These are phyloP conservation scores for Pulveroboletus ravenelii DNA, from an alignment of 768 basidiomycete species.

Conservation along the genomic window DNA sequence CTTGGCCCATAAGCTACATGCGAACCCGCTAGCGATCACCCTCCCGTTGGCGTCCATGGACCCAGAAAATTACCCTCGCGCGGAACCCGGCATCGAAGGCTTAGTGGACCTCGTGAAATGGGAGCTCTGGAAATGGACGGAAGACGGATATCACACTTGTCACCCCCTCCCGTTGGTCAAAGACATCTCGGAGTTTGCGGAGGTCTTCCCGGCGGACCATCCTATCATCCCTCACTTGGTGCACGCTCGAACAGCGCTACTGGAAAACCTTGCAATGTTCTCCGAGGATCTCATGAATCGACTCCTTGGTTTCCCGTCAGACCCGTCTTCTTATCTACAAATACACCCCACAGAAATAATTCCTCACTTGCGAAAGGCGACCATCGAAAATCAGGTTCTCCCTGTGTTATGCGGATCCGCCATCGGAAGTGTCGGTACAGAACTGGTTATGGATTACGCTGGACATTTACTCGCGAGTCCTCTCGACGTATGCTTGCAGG, in stretches of 20 bases:
- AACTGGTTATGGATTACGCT: constrained; percentile 74
- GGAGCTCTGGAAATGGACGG: constrained; percentile 75
- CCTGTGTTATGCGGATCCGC: constrained; percentile 85
- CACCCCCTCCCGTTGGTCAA: constrained; percentile 48
- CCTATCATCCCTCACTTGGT: constrained; percentile 65
- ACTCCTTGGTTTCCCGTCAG: constrained; percentile 53
- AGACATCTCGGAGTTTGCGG: constrained; percentile 38
- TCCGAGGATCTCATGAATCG: constrained; percentile 77
- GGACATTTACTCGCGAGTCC: constrained; percentile 80
- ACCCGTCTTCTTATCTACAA: constrained; percentile 62
- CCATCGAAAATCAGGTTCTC: constrained; percentile 58
- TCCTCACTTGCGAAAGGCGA: constrained; percentile 62
- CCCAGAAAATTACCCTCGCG: constrained; percentile 56
- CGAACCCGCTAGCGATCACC: constrained; percentile 62
- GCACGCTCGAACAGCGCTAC: constrained; percentile 60
- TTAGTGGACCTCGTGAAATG: constrained; percentile 80
- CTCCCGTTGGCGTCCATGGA: constrained; percentile 79
- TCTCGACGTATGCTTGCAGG: constrained; percentile 52
- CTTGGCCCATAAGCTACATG: constrained; percentile 69
- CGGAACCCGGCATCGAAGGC: constrained; percentile 82
- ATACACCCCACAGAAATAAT: constrained; percentile 51
- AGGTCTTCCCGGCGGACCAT: constrained; percentile 52
- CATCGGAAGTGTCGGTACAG: constrained; percentile 74
- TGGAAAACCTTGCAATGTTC: constrained; percentile 77
- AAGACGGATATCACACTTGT: constrained; percentile 41